Evolutionary conservation across 768 basidiomycete genomes (phyloP).

Genomic region (Ramaria rubella): DNA sequence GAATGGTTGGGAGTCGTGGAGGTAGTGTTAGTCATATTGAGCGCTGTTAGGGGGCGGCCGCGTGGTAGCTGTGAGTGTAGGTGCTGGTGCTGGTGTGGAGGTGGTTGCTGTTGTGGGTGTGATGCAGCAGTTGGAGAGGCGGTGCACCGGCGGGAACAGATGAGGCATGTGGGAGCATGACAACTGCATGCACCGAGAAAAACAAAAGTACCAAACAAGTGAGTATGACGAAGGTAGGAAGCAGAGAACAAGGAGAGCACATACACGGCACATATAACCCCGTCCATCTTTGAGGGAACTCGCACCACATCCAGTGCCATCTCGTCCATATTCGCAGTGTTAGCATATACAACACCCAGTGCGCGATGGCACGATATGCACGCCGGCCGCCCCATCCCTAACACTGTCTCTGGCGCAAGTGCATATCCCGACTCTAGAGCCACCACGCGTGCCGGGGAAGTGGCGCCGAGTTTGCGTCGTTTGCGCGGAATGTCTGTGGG

Average conservation of each 20-base stretch:
- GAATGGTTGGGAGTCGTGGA: too few relatives aligned
- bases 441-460: background rate
- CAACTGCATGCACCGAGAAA: background rate
- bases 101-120: background rate
- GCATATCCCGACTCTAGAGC: background rate
- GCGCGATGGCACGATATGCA: background rate
- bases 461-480: background rate
- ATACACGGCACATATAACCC: background rate
- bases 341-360: background rate
- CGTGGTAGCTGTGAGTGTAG: too few relatives aligned
- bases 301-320: too few relatives aligned
- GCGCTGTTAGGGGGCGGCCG: too few relatives aligned
- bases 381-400: background rate
- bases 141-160: conserved; percentile 1
- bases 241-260: background rate
- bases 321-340: background rate
- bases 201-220: background rate
- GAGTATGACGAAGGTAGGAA: background rate
- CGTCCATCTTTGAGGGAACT: too few relatives aligned
- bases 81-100: background rate
- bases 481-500: background rate
- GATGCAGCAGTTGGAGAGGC: background rate
- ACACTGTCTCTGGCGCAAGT: background rate
- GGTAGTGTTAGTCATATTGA: too few relatives aligned
- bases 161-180: background rate